A percentile compares a stretch with the other conserved stretches of the same genome.
Conservation (phyloP, 768 basidiomycete species). For the Lentinula sp. region DNA sequence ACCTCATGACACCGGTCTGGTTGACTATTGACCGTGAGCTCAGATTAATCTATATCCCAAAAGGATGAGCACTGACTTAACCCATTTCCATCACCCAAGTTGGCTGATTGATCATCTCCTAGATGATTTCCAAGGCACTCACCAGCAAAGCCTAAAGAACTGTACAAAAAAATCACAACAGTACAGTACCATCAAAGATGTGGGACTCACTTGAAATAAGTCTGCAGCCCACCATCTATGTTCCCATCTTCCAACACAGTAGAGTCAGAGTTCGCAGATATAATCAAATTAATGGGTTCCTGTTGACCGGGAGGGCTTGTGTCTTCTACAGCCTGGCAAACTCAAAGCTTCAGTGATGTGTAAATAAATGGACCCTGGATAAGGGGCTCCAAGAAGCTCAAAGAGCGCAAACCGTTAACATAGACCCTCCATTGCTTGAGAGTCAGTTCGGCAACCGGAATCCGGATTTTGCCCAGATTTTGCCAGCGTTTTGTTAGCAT, state of each 20-base stretch:
- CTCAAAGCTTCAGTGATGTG: background rate
- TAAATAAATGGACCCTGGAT: background rate
- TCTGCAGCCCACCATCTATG: conserved; percentile 66
- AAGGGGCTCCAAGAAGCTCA: background rate
- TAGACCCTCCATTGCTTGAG: conserved; percentile 47
- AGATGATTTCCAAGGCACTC: conserved; percentile 84
- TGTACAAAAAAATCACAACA: conserved; percentile 17
- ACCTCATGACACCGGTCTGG: conserved; percentile 77
- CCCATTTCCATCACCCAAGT: conserved; percentile 83
- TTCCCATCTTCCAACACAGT: conserved; percentile 57
- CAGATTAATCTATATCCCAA: background rate
- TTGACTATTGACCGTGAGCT: conserved; percentile 43
- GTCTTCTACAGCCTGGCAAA: conserved; percentile 36
- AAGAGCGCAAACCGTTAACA: conserved; percentile 57
- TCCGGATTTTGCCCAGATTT: no score
- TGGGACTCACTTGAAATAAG: conserved; percentile 69
- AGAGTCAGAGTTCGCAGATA: conserved; percentile 70
- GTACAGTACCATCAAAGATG: background rate
- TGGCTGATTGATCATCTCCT: conserved; percentile 59
- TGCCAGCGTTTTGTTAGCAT: no score
- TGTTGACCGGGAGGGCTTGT: conserved; percentile 72
- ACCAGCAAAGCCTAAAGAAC: conserved; percentile 64
- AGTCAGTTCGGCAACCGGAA: no score
- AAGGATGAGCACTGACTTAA: conserved; percentile 37
- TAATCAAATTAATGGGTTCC: conserved; percentile 81